Evolutionary conservation across 164 flowering plant genomes (phyloP).

Genomic region (Sedum album): DNA sequence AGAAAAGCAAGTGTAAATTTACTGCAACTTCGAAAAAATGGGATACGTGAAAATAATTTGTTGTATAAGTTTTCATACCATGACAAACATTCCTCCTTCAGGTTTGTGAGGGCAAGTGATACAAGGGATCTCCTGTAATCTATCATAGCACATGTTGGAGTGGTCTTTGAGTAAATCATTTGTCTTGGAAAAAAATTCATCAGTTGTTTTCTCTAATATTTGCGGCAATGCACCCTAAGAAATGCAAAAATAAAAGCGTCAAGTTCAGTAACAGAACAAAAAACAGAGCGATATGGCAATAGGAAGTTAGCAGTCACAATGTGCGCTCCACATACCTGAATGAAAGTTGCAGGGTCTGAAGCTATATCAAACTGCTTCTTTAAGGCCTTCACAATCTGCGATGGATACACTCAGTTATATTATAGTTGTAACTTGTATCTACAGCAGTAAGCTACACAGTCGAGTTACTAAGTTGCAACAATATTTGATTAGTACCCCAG

Average conservation of each 20-base stretch:
- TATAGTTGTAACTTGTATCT: neutral
- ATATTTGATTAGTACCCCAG: slow-evolving; percentile 22
- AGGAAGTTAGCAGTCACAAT: neutral
- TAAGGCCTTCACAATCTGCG: slow-evolving; percentile 26
- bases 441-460: neutral
- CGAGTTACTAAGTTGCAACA: neutral
- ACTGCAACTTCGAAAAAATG: neutral
- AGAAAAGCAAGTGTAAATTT: neutral
- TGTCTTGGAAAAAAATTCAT: slow-evolving; percentile 23
- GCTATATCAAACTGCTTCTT: slow-evolving; percentile 12
- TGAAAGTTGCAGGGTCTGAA: slow-evolving; percentile 22
- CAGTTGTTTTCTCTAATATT: slow-evolving; percentile 27
- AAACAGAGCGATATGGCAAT: neutral
- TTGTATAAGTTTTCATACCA: slow-evolving; percentile 20
- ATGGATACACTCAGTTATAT: neutral
- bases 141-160: slow-evolving; percentile 24
- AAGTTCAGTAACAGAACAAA: too few relatives aligned
- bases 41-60: neutral
- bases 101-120: slow-evolving; percentile 40
- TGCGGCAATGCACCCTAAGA: slow-evolving; percentile 41
- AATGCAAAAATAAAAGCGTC: neutral
- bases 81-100: slow-evolving; percentile 37
- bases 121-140: slow-evolving; percentile 33
- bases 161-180: slow-evolving; percentile 17
- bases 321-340: slow-evolving; percentile 27